Evolutionary conservation across 768 basidiomycete genomes (phyloP).

Genomic region (Psilocybe tampanensis): DNA sequence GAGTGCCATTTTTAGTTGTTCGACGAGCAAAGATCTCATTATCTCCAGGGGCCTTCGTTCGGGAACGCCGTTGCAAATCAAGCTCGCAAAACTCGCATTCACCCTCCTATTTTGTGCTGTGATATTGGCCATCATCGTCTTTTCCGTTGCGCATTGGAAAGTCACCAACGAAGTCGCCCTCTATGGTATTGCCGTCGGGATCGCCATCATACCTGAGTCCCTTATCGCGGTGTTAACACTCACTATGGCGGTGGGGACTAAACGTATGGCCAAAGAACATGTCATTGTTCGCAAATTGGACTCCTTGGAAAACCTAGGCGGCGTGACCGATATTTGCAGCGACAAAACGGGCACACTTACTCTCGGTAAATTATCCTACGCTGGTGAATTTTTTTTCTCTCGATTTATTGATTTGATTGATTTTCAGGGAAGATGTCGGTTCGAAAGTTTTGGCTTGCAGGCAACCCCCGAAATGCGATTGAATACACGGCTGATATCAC

Average conservation of each 20-base stretch:
- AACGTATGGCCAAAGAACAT: conserved; percentile 56
- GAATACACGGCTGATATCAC: conserved; percentile 36
- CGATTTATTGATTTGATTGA: neutral
- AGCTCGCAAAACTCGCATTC: conserved; percentile 37
- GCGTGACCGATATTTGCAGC: conserved; percentile 56
- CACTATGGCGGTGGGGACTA: conserved; percentile 60
- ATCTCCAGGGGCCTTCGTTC: conserved; percentile 31
- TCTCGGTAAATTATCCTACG: conserved; percentile 23
- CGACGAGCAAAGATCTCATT: neutral
- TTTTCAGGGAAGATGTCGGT: conserved; percentile 41
- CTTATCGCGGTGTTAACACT: conserved; percentile 53
- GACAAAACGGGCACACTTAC: conserved; percentile 71
- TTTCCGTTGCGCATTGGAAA: conserved; percentile 35
- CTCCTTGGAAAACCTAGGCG: conserved; percentile 63
- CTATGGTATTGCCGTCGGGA: conserved; percentile 40
- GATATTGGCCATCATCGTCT: conserved; percentile 38
- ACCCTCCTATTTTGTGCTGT: conserved; percentile 36
- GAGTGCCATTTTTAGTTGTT: conserved; percentile 12
- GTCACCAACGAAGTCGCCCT: conserved; percentile 35
- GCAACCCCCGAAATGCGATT: conserved; percentile 19
- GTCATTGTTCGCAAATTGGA: conserved; percentile 67
- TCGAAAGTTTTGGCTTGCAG: conserved; percentile 40
- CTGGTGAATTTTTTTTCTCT: neutral
- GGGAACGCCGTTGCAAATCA: conserved; percentile 41
- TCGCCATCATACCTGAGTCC: conserved; percentile 44